Conservation (phyloP, 306 rosid genomes). For the Castanea mollissima region DNA sequence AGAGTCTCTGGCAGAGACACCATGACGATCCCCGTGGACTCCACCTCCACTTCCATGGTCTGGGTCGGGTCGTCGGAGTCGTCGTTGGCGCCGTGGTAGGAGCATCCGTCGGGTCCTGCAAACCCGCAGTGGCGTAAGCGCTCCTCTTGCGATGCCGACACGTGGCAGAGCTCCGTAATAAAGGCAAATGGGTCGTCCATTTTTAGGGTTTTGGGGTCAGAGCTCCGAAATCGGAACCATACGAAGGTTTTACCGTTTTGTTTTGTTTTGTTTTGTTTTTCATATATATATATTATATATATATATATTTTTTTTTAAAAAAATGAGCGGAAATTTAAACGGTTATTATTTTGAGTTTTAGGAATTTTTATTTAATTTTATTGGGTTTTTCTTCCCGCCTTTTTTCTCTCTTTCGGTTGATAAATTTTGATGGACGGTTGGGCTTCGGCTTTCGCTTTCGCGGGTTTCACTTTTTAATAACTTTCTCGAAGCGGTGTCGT, state of each 20-base stretch:
- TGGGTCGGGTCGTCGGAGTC: background rate
- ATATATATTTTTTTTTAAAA: no score
- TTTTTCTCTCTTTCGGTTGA: no score
- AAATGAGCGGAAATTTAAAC: background rate
- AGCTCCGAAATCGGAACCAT: background rate
- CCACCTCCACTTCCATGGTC: background rate
- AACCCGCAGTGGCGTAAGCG: conserved; percentile 12
- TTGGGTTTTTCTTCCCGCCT: background rate
- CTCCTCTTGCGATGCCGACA: conserved; percentile 33
- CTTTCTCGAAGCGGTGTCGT: no score
- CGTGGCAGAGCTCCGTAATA: conserved; percentile 1
- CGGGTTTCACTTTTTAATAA: no score
- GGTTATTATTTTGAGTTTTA: background rate
- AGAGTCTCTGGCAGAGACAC: conserved; percentile 32
- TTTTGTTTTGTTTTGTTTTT: no score
- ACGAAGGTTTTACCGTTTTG: background rate
- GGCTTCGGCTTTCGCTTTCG: no score
- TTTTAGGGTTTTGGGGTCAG: background rate
- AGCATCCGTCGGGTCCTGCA: background rate
- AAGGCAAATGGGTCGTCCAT: conserved; percentile 17
- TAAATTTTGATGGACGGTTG: no score
- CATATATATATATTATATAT: no score
- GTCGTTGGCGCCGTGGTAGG: background rate
- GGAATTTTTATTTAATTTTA: no score
- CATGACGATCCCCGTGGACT: conserved; percentile 26